phyloP scores from a whole-genome alignment of 768 basidiomycete genomes.

The Amylocystis lapponica region DNA sequence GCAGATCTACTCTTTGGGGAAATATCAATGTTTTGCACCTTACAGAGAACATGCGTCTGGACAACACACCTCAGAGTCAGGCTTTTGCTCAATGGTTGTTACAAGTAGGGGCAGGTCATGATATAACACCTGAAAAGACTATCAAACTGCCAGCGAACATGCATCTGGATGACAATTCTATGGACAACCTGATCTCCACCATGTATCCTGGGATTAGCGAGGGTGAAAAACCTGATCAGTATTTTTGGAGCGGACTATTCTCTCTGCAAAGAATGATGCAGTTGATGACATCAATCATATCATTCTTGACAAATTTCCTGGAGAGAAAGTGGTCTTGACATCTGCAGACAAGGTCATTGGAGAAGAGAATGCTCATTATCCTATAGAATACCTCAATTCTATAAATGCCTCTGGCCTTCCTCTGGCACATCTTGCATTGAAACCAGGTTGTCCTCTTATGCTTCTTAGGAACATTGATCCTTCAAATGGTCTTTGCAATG shows the following conservation, averaged over 20 bases:
- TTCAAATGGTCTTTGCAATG: constrained; percentile 30
- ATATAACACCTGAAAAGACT: neutral
- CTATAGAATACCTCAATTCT: constrained; percentile 33
- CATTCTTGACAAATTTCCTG: constrained; percentile 15
- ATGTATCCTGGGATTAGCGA: neutral
- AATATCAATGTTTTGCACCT: constrained; percentile 3
- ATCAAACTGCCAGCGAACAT: constrained; percentile 1
- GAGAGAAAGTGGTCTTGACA: constrained; percentile 12
- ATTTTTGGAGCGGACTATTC: constrained; percentile 32
- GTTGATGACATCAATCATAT: constrained; percentile 28
- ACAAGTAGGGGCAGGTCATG: constrained; percentile 9
- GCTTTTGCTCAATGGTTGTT: constrained; percentile 13
- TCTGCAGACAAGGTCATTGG: constrained; percentile 21
- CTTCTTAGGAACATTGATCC: constrained; percentile 39
- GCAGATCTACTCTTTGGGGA: too few relatives aligned
- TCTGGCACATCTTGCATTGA: constrained; percentile 10
- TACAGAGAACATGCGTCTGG: neutral
- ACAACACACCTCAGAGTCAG: neutral
- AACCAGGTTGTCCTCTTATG: constrained; percentile 30
- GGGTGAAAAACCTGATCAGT: constrained; percentile 17
- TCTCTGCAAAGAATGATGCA: constrained; percentile 30
- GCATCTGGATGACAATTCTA: neutral
- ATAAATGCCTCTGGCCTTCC: constrained; percentile 37
- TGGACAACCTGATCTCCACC: constrained; percentile 1
- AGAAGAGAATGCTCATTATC: constrained; percentile 23